These are phyloP conservation scores for Xylariaceae sp. DNA, from an alignment of 2,329 filamentous ascomycete species.

Conservation along the genomic window DNA sequence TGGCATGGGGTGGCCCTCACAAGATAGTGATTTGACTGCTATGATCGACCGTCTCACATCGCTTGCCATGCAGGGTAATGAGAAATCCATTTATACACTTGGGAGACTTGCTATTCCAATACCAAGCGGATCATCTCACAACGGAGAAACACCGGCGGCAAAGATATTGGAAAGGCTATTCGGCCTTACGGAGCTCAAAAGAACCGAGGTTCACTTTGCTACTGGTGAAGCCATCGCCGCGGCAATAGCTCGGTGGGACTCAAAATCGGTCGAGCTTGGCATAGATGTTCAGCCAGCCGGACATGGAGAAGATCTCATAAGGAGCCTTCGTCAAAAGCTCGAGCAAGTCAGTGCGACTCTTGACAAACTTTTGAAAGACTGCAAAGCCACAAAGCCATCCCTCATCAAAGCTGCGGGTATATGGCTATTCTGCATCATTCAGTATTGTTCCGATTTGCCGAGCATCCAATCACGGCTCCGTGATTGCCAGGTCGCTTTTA, in stretches of 20 bases:
- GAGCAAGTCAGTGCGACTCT: constrained; percentile 50
- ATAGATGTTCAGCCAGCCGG: constrained; percentile 62
- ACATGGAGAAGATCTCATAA: constrained; percentile 32
- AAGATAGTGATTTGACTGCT: constrained; percentile 47
- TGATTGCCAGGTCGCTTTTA: constrained; percentile 80
- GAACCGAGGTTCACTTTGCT: constrained; percentile 82
- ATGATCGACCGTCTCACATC: constrained; percentile 65
- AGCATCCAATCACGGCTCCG: constrained; percentile 69
- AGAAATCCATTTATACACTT: constrained; percentile 73
- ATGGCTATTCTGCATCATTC: constrained; percentile 87
- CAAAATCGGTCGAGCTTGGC: constrained; percentile 67
- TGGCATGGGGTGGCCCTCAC: constrained; percentile 24
- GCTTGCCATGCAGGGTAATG: constrained; percentile 56
- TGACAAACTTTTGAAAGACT: constrained; percentile 69
- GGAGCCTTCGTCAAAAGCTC: constrained; percentile 35
- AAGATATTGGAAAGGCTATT: constrained; percentile 64
- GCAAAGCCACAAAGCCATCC: constrained; percentile 79
- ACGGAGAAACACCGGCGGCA: constrained; percentile 37
- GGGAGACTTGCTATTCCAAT: constrained; percentile 66
- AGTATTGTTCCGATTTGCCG: constrained; percentile 76
- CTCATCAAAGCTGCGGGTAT: constrained; percentile 89
- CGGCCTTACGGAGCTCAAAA: constrained; percentile 73
- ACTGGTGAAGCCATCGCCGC: constrained; percentile 84
- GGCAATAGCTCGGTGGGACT: constrained; percentile 74
- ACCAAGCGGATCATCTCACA: constrained; percentile 33